Conservation (phyloP, 768 basidiomycete genomes). For the Mycena rebaudengoi region DNA sequence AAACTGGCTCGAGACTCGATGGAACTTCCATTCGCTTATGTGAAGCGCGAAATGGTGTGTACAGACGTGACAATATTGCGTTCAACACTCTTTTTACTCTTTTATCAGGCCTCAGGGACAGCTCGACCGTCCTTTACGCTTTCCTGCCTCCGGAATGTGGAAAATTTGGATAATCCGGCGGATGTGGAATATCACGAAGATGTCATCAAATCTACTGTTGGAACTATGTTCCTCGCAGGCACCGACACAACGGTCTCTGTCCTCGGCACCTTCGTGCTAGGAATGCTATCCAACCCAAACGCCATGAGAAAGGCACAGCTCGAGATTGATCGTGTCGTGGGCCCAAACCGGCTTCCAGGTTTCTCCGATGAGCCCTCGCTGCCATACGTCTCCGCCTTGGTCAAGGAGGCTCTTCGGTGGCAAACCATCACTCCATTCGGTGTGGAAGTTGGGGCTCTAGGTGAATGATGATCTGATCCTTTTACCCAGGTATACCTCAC, state of each 20-base stretch:
- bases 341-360: not conserved
- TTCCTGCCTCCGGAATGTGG: not conserved
- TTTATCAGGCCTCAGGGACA: not conserved
- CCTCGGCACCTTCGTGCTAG: not conserved
- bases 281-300: not conserved
- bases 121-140: conserved; percentile 2
- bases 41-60: conserved; percentile 7
- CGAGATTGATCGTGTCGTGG: not conserved
- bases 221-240: conserved; percentile 4
- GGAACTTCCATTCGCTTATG: conserved; percentile 1
- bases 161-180: not conserved
- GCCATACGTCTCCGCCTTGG: not conserved
- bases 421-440: not conserved
- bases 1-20: not conserved
- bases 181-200: not conserved
- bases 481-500: not conserved
- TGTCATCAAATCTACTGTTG: not conserved
- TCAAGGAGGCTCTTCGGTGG: not conserved
- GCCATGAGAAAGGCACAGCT: not conserved
- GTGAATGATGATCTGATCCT: not conserved
- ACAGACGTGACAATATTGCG: not conserved
- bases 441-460: not conserved
- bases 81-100: not conserved
- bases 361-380: not conserved
- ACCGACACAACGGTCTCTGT: conserved; percentile 1